Percentiles rank a stretch among this genome's conserved stretches.
These are phyloP conservation scores for Clavispora phyllophila DNA, from an alignment of 805 yeast genomes.

Conservation along the genomic window DNA sequence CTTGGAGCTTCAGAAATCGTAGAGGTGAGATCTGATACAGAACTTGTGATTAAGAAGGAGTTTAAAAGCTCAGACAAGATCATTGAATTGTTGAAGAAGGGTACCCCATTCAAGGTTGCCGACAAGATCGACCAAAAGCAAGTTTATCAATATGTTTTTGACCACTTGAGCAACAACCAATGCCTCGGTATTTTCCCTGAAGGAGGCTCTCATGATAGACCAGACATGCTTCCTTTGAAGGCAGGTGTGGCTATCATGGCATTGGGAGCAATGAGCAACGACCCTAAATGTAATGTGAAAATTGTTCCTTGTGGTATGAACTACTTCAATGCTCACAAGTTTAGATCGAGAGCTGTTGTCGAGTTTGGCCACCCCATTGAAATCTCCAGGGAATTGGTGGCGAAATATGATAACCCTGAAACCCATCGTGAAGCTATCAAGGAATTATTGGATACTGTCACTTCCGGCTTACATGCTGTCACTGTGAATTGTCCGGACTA, in stretches of 20 bases:
- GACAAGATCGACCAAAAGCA: slow-evolving; percentile 78
- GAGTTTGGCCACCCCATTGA: slow-evolving; percentile 90
- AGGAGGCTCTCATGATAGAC: slow-evolving; percentile 96
- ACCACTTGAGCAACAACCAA: slow-evolving; percentile 72
- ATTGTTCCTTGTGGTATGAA: slow-evolving; percentile 98
- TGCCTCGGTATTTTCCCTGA: slow-evolving; percentile 95
- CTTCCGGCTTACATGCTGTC: slow-evolving; percentile 73
- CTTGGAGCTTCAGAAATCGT: slow-evolving; percentile 71
- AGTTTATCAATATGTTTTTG: slow-evolving; percentile 81
- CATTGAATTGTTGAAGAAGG: slow-evolving; percentile 40
- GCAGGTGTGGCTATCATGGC: slow-evolving; percentile 99
- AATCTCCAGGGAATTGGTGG: slow-evolving; percentile 51
- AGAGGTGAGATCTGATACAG: slow-evolving; percentile 67
- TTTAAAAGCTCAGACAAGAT: slow-evolving; percentile 51
- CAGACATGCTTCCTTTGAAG: slow-evolving; percentile 84
- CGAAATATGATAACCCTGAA: slow-evolving; percentile 58
- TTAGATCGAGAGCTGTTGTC: slow-evolving; percentile 90
- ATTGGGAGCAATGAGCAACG: slow-evolving; percentile 79
- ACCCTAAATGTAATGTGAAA: slow-evolving; percentile 71
- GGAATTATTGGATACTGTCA: slow-evolving; percentile 62
- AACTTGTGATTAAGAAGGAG: slow-evolving; percentile 62
- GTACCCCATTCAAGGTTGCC: slow-evolving; percentile 65
- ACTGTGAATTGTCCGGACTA: slow-evolving; percentile 87
- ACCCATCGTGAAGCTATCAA: slow-evolving; percentile 71
- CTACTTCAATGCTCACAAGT: slow-evolving; percentile 92